Conservation (phyloP, 352 stramenopile genomes). For the Phytophthora pistaciae region DNA sequence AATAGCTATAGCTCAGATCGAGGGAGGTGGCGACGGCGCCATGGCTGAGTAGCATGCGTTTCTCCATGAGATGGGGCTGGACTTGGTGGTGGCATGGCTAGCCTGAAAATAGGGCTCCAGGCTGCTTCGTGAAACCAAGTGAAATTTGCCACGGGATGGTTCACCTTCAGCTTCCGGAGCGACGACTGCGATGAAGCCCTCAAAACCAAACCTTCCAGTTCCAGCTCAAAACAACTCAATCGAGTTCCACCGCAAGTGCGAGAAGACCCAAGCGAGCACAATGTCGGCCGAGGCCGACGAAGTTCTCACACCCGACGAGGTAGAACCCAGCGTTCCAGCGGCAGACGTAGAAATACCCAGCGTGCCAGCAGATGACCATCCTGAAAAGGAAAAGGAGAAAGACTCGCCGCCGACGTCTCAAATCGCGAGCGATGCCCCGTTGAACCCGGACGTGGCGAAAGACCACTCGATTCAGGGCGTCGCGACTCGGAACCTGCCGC, state of each 20-base stretch:
- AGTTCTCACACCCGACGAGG: slow-evolving; percentile 20
- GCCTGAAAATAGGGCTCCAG: slow-evolving; percentile 25
- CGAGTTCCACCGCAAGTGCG: neutral
- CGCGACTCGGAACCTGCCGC: slow-evolving; percentile 26
- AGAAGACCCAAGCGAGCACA: neutral
- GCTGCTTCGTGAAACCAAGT: neutral
- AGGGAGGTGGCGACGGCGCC: neutral
- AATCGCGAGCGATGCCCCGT: neutral
- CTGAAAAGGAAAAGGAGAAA: slow-evolving; percentile 2
- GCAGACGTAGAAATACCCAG: slow-evolving; percentile 1
- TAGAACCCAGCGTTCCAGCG: slow-evolving; percentile 8
- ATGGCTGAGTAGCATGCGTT: slow-evolving; percentile 8
- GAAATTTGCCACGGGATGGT: slow-evolving; percentile 26
- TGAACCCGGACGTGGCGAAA: slow-evolving; percentile 8
- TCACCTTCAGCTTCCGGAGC: neutral
- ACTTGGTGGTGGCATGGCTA: neutral
- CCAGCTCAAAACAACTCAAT: slow-evolving; percentile 5
- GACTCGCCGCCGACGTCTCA: neutral
- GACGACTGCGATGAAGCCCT: slow-evolving; percentile 5
- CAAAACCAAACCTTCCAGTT: slow-evolving; percentile 24
- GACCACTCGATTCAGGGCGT: slow-evolving; percentile 18
- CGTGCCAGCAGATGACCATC: neutral
- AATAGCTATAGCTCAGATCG: slow-evolving; percentile 20
- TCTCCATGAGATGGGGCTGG: slow-evolving; percentile 7
- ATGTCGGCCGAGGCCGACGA: slow-evolving; percentile 23